Evolutionary conservation across 768 basidiomycete genomes (phyloP).

Genomic region (Boletellus emodensis): DNA sequence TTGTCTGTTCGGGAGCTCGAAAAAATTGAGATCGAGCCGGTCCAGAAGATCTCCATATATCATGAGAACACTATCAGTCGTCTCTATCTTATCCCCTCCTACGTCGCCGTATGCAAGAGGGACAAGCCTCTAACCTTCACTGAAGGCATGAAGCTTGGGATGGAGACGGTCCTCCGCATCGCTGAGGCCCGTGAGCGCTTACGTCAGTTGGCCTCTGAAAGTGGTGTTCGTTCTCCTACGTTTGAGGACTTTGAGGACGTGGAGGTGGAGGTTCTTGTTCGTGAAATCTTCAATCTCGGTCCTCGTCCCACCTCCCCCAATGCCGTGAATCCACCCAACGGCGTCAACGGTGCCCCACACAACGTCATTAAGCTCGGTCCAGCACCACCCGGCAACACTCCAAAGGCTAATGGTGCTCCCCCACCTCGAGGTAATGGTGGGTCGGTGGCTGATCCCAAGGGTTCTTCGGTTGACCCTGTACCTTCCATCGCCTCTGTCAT

Average conservation of each 20-base stretch:
- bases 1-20: conserved; percentile 39
- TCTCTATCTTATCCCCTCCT: conserved; percentile 35
- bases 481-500: conserved; percentile 16
- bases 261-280: conserved; percentile 24
- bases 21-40: conserved; percentile 31
- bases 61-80: conserved; percentile 33
- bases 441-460: conserved; percentile 26
- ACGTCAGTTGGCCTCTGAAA: conserved; percentile 31
- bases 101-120: conserved; percentile 34
- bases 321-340: conserved; percentile 4
- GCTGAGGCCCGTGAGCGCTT: conserved; percentile 40
- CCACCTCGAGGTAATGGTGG: conserved; percentile 29
- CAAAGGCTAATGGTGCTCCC: conserved; percentile 19
- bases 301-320: conserved; percentile 26
- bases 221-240: conserved; percentile 29
- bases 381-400: conserved; percentile 14
- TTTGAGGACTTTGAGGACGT: conserved; percentile 31
- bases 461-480: conserved; percentile 23
- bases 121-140: conserved; percentile 33
- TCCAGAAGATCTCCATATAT: conserved; percentile 39
- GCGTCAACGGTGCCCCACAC: conserved; percentile 9
- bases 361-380: conserved; percentile 18
- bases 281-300: conserved; percentile 28
- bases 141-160: conserved; percentile 42
- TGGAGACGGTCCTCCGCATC: conserved; percentile 35